Evolutionary conservation across 78 protist genomes (phyloP), one percentile per base, ranked within the genome.

Genomic region (Dictyostelium intermedium): DNA sequence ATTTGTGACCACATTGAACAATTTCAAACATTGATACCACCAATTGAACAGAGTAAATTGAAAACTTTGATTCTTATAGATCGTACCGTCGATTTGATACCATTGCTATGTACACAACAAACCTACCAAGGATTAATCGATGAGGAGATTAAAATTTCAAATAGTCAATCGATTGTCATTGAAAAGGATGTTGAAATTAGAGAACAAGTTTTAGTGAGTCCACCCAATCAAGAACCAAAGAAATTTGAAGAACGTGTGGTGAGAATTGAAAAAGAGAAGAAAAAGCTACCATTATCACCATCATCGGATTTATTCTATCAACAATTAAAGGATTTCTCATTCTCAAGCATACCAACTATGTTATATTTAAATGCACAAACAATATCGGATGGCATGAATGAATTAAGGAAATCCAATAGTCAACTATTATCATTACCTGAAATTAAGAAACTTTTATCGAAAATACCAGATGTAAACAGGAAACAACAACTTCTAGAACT

Each of bases 111-210:
- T 27, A 79, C 84, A 3, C 84, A 79, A 79, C 84, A 79, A 45
- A 79, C 84, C n/a, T 79, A 79, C 47, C 84, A 79, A 79, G 84
- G 84, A 20, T 25, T 79, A 45, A 79, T 79, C 2, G 84, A 79
- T 45, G 84, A 79, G 27, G 66, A 45, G 11, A 37, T 79, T 14
- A 25, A 60, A 25, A 79, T 79, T 37, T 79, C 84, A 27, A 79
- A 41, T 79, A 41, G 84, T 27, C 37, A n/a, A 37, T 45, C 20
- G 3, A 27, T 79, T 2, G 13, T 14, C 6, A 14, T 45, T 25
- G 84, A 79, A 18, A 41, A 79, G 39, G 84, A 79, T 27, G 6
- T 34, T 16, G 79, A 72, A 72, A 66, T 66, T 27, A 77, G 30
- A 4, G 69, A 79, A 14, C 63, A 79, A 27, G 56, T n/a, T 7